A percentile compares a stretch with the other conserved stretches of the same genome.
Evolutionary conservation across 768 basidiomycete genomes (phyloP).

Genomic region (Tricholoma terreum): DNA sequence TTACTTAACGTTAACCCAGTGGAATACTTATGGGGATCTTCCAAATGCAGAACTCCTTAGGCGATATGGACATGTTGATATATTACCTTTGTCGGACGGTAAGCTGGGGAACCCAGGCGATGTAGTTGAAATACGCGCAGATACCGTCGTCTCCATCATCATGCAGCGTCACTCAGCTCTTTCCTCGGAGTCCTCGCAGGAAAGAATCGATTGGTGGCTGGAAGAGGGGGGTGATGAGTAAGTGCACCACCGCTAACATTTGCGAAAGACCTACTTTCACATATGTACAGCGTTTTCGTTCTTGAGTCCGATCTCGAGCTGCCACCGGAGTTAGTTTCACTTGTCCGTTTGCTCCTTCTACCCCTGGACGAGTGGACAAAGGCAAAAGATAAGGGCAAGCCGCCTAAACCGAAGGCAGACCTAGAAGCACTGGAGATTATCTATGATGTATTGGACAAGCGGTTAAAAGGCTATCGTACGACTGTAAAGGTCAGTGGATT

Average conservation of each 20-base stretch:
- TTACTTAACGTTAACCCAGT: constrained; percentile 41
- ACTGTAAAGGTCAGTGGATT: constrained; percentile 49
- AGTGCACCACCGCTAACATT: constrained; percentile 22
- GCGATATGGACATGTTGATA: constrained; percentile 90
- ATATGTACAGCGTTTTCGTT: constrained; percentile 46
- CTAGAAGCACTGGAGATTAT: constrained; percentile 43
- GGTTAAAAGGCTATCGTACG: constrained; percentile 57
- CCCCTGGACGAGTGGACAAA: constrained; percentile 57
- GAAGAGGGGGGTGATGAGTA: constrained; percentile 90
- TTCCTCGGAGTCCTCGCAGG: constrained; percentile 33
- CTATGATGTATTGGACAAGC: constrained; percentile 43
- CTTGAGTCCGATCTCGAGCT: constrained; percentile 50
- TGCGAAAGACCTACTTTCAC: background rate
- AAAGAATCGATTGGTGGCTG: constrained; percentile 91
- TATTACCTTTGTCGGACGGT: constrained; percentile 50
- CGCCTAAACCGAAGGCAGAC: constrained; percentile 71
- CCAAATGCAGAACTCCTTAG: constrained; percentile 94
- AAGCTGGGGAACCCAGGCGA: constrained; percentile 73
- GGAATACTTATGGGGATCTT: constrained; percentile 93
- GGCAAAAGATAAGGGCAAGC: constrained; percentile 56
- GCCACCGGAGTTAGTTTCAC: constrained; percentile 57
- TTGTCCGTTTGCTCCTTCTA: constrained; percentile 62
- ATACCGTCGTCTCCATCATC: constrained; percentile 53
- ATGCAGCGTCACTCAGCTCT: constrained; percentile 15
- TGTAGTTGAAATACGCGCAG: constrained; percentile 73